Conservation (phyloP, 306 rosid species). For the Citrullus colocynthis region DNA sequence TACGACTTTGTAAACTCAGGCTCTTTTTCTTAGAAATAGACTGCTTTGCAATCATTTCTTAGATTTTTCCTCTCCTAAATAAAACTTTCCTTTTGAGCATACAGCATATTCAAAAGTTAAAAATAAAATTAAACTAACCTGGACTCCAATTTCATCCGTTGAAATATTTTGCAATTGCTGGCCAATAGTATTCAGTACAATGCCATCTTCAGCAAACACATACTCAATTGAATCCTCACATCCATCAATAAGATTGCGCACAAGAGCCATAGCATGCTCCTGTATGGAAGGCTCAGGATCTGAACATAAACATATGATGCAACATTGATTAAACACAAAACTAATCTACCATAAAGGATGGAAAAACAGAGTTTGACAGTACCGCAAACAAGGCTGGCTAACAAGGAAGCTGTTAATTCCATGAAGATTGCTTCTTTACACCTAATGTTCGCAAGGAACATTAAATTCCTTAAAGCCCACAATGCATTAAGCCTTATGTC, state of each 20-base stretch:
- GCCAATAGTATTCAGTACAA: conserved; percentile 65
- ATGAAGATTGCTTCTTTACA: conserved; percentile 46
- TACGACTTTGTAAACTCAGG: background rate
- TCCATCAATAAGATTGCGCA: conserved; percentile 89
- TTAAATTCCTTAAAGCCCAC: conserved; percentile 79
- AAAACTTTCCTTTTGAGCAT: background rate
- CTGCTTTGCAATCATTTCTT: background rate
- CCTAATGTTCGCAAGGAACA: conserved; percentile 63
- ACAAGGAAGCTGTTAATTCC: conserved; percentile 61
- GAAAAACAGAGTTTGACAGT: conserved; percentile 9
- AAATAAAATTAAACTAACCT: conserved; percentile 43
- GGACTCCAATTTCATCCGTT: conserved; percentile 57
- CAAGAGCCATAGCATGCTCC: conserved; percentile 75
- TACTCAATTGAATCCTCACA: conserved; percentile 46
- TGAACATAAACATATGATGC: conserved; percentile 25
- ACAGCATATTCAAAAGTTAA: background rate
- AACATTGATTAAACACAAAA: background rate
- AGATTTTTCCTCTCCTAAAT: background rate
- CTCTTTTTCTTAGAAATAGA: background rate
- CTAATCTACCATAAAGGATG: background rate
- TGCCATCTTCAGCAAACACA: conserved; percentile 59
- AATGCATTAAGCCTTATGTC: conserved; percentile 61
- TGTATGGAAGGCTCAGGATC: conserved; percentile 81
- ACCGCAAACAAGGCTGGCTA: conserved; percentile 81
- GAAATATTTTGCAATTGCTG: conserved; percentile 52